Conservation (phyloP, 768 basidiomycete genomes). For the Podaxis rugospora region DNA sequence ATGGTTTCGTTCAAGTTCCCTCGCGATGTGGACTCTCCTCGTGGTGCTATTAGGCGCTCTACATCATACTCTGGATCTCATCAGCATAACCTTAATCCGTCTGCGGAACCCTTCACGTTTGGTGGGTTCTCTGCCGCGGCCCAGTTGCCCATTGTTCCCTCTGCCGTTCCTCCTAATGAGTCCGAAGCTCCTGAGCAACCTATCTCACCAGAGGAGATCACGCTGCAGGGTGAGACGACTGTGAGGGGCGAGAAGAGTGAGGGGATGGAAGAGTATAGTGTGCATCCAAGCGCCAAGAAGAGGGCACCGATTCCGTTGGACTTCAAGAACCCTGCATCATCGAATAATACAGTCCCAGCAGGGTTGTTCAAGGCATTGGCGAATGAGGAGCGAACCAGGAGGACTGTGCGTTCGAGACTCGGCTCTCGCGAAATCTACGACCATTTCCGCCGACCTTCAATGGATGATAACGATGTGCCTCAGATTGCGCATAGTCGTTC, state of each 20-base stretch:
- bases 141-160: constrained; percentile 25
- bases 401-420: constrained; percentile 71
- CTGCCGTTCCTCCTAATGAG: constrained; percentile 12
- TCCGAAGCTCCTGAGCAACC: neutral
- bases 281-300: constrained; percentile 33
- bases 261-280: constrained; percentile 12
- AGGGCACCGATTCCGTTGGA: constrained; percentile 76
- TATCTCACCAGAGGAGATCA: constrained; percentile 13
- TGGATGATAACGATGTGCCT: constrained; percentile 72
- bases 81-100: constrained; percentile 32
- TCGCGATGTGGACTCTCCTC: constrained; percentile 42
- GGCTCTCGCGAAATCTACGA: constrained; percentile 73
- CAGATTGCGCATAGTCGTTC: constrained; percentile 55
- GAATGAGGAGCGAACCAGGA: constrained; percentile 56
- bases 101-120: constrained; percentile 62
- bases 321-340: constrained; percentile 52
- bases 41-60: constrained; percentile 37
- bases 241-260: constrained; percentile 10
- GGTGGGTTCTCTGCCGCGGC: constrained; percentile 52
- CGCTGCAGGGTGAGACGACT: neutral
- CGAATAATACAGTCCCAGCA: constrained; percentile 72
- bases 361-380: constrained; percentile 80
- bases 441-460: constrained; percentile 61
- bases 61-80: constrained; percentile 22
- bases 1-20: constrained; percentile 82